A percentile compares a stretch with the other conserved stretches of the same genome.
These are phyloP conservation scores for Dittrichia graveolens DNA, from an alignment of 129 eudicot genomes.

Conservation along the genomic window DNA sequence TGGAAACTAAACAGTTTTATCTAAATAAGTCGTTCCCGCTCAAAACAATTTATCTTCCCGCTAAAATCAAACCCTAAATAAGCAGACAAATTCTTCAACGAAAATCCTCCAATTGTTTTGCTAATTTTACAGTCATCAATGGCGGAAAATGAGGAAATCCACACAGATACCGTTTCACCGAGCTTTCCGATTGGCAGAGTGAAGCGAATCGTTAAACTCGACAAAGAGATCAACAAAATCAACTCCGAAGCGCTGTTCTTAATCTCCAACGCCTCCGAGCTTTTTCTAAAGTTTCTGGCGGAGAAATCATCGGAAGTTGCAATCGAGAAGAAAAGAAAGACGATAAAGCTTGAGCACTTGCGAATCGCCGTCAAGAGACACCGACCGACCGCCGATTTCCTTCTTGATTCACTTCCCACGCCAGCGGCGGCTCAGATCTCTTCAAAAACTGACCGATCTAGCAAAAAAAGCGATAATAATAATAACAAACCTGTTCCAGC, in stretches of 20 bases:
- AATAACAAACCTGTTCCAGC: constrained; percentile 45
- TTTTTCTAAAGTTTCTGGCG: constrained; percentile 64
- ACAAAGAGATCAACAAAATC: constrained; percentile 73
- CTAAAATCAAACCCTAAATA: constrained; percentile 20
- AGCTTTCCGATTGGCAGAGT: constrained; percentile 68
- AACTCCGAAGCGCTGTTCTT: constrained; percentile 73
- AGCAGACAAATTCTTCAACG: constrained; percentile 1
- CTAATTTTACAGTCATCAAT: constrained; percentile 29
- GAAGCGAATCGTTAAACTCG: constrained; percentile 80
- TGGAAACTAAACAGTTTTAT: no score
- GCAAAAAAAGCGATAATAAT: constrained; percentile 19
- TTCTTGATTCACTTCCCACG: constrained; percentile 75
- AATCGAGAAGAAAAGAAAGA: constrained; percentile 70
- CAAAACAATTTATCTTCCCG: constrained; percentile 24
- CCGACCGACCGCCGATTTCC: constrained; percentile 79
- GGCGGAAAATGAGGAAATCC: constrained; percentile 54
- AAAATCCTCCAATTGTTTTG: not conserved
- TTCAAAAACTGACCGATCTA: constrained; percentile 25
- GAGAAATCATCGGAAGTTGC: constrained; percentile 72
- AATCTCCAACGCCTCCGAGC: constrained; percentile 70
- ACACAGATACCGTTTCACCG: constrained; percentile 43
- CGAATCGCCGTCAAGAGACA: constrained; percentile 79
- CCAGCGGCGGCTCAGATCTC: constrained; percentile 42
- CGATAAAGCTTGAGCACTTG: constrained; percentile 66
- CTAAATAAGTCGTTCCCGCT: not conserved